phyloP scores from a whole-genome alignment of 805 yeast genomes.

The Clavispora asparagi region DNA sequence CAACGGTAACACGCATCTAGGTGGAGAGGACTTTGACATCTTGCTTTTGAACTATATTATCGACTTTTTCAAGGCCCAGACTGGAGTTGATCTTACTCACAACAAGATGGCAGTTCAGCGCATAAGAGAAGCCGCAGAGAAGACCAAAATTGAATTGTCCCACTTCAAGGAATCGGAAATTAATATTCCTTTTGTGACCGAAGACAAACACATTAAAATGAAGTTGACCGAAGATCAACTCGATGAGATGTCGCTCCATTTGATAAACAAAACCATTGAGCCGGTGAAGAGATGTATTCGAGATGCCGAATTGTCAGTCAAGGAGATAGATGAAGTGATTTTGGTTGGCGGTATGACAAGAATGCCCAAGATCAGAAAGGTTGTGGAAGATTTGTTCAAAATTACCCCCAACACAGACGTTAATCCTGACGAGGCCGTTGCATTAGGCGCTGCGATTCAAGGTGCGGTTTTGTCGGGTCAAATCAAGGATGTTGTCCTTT shows the following conservation, averaged over 20 bases:
- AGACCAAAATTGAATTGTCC: slow-evolving; percentile 69
- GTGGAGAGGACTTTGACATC: slow-evolving; percentile 83
- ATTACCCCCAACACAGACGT: slow-evolving; percentile 67
- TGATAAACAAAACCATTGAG: slow-evolving; percentile 62
- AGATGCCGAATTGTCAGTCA: slow-evolving; percentile 64
- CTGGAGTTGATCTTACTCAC: slow-evolving; percentile 44
- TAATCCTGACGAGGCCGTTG: slow-evolving; percentile 60
- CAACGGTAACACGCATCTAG: slow-evolving; percentile 79
- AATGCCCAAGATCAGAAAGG: slow-evolving; percentile 72
- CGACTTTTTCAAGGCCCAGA: slow-evolving; percentile 49
- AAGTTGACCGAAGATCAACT: slow-evolving; percentile 61
- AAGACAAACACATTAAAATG: slow-evolving; percentile 55
- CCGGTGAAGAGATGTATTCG: slow-evolving; percentile 71
- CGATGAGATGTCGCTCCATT: slow-evolving; percentile 59
- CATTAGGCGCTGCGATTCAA: slow-evolving; percentile 27
- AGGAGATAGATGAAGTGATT: slow-evolving; percentile 69
- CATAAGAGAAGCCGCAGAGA: slow-evolving; percentile 75
- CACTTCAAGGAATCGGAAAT: slow-evolving; percentile 58
- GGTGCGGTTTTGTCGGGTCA: slow-evolving; percentile 26
- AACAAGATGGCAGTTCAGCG: slow-evolving; percentile 64
- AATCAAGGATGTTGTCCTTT: slow-evolving; percentile 21
- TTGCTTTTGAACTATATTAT: slow-evolving; percentile 54
- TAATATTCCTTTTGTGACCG: slow-evolving; percentile 64
- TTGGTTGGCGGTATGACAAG: slow-evolving; percentile 88
- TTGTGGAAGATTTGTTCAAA: slow-evolving; percentile 55